These are phyloP conservation scores for Podospora anserina DNA, from an alignment of 495 filamentous ascomycete genomes.

Conservation along the genomic window DNA sequence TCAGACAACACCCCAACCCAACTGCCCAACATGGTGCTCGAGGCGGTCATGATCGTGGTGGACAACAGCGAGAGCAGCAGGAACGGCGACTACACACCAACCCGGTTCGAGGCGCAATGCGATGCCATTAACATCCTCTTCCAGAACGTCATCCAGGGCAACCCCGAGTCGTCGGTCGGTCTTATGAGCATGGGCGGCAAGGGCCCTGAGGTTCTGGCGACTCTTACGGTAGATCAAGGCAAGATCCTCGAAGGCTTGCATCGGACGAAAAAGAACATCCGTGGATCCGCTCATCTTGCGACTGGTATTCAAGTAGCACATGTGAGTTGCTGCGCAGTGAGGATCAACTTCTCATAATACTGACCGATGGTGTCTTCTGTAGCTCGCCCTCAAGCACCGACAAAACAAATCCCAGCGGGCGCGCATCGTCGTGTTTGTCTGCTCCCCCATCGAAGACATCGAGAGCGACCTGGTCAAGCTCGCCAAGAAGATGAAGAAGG, in stretches of 20 bases:
- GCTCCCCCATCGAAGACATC: slow-evolving; percentile 83
- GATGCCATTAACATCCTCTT: slow-evolving; percentile 95
- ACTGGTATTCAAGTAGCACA: slow-evolving; percentile 93
- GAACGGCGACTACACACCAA: slow-evolving; percentile 94
- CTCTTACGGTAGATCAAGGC: slow-evolving; percentile 90
- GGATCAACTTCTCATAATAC: neutral
- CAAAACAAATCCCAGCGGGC: slow-evolving; percentile 94
- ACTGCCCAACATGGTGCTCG: slow-evolving; percentile 53
- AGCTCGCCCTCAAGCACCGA: slow-evolving; percentile 97
- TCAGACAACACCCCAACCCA: slow-evolving; percentile 6
- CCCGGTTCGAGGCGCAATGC: slow-evolving; percentile 90
- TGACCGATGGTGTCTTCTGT: neutral
- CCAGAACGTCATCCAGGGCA: slow-evolving; percentile 85
- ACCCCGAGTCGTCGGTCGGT: slow-evolving; percentile 94
- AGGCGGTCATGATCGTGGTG: slow-evolving; percentile 69
- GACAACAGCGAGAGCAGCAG: slow-evolving; percentile 98
- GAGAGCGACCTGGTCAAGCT: slow-evolving; percentile 85
- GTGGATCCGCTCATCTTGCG: slow-evolving; percentile 77
- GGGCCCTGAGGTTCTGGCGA: slow-evolving; percentile 92
- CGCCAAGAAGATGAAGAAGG: slow-evolving; percentile 98
- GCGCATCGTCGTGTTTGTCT: slow-evolving; percentile 93
- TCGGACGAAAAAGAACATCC: slow-evolving; percentile 93
- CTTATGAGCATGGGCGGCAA: slow-evolving; percentile 99
- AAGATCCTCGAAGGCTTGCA: slow-evolving; percentile 93
- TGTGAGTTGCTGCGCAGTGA: slow-evolving; percentile 52